These are phyloP conservation scores for Hyaloscypha variabilis DNA, from an alignment of 495 filamentous ascomycete species.

Conservation along the genomic window DNA sequence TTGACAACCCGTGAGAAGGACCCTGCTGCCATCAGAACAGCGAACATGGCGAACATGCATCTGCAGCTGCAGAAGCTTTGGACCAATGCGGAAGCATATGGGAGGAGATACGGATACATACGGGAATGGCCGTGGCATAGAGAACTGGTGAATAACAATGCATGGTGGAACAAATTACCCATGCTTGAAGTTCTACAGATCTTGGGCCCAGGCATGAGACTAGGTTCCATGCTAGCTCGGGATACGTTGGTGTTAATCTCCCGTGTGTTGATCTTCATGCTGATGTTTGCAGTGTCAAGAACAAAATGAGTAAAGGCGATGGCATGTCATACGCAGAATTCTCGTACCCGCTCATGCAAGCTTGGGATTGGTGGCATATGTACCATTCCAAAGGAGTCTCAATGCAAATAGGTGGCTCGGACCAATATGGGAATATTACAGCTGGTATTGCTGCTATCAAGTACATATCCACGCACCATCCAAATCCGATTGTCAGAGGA, in stretches of 20 bases:
- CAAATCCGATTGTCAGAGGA: conserved; percentile 33
- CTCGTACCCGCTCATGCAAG: conserved; percentile 88
- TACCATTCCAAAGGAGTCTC: conserved; percentile 64
- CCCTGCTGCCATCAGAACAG: conserved; percentile 55
- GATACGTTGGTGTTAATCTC: conserved; percentile 70
- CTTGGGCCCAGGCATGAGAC: conserved; percentile 69
- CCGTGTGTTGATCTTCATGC: neutral
- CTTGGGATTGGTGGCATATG: conserved; percentile 95
- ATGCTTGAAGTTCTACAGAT: conserved; percentile 73
- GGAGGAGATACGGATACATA: conserved; percentile 59
- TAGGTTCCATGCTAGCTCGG: conserved; percentile 84
- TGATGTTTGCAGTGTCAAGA: conserved; percentile 66
- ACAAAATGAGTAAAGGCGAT: conserved; percentile 74
- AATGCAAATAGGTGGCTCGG: conserved; percentile 90
- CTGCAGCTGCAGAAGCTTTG: conserved; percentile 81
- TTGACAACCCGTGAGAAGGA: conserved; percentile 65
- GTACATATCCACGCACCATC: conserved; percentile 60
- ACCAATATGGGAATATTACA: conserved; percentile 96
- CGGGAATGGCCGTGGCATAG: conserved; percentile 64
- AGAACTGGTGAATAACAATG: conserved; percentile 74
- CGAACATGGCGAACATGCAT: conserved; percentile 76
- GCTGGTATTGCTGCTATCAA: conserved; percentile 86
- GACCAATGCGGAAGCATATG: conserved; percentile 66
- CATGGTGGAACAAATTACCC: conserved; percentile 72
- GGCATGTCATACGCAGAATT: conserved; percentile 97